Evolutionary conservation across 164 flowering plant genomes (phyloP).

Genomic region (Stephania japonica): DNA sequence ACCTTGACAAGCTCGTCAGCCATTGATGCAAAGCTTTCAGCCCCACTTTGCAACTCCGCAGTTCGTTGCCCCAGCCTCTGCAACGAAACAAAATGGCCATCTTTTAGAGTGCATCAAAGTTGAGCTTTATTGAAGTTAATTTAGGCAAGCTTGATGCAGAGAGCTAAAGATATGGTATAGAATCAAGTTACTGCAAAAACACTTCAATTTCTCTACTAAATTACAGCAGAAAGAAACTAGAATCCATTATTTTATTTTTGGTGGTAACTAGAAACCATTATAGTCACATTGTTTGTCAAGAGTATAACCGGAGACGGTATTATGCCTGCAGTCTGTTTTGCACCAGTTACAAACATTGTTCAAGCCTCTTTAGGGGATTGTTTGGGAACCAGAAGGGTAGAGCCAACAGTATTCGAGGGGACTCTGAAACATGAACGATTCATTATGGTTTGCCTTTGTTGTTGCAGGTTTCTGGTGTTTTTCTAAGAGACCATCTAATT

Average conservation of each 20-base stretch:
- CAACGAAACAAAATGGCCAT: neutral
- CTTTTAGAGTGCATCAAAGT: neutral
- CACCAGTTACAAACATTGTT: too few relatives aligned
- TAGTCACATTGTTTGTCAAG: too few relatives aligned
- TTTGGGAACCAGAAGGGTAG: neutral
- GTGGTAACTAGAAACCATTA: neutral
- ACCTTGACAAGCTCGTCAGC: constrained; percentile 81
- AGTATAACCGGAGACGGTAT: too few relatives aligned
- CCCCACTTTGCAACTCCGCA: constrained; percentile 69
- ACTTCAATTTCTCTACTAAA: neutral
- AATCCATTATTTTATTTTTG: too few relatives aligned
- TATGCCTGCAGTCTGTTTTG: too few relatives aligned
- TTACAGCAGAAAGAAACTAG: neutral
- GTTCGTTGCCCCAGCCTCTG: constrained; percentile 70
- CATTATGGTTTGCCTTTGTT: neutral
- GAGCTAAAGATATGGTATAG: neutral
- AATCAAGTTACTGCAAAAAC: neutral
- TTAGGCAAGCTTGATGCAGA: neutral
- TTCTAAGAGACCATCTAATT: neutral
- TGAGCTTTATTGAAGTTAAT: neutral
- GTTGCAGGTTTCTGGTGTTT: neutral
- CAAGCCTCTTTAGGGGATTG: neutral
- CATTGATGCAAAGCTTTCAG: constrained; percentile 74
- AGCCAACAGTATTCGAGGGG: neutral
- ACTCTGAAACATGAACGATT: too few relatives aligned